A percentile compares a stretch with the other conserved stretches of the same genome.
These are phyloP conservation scores for Centrapalus pauciflorus DNA, from an alignment of 129 eudicot genomes.

Conservation along the genomic window DNA sequence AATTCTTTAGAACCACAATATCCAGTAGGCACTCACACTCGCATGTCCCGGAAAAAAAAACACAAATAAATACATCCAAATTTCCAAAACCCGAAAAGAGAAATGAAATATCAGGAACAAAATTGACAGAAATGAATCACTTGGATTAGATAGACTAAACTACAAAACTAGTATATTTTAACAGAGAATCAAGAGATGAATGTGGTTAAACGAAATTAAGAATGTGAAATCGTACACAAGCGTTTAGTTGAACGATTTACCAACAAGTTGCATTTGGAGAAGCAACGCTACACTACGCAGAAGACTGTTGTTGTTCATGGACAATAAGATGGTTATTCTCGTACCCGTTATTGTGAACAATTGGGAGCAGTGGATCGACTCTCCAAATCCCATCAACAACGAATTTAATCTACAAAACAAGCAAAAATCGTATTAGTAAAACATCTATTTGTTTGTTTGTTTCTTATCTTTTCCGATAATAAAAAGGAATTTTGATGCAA, in stretches of 20 bases:
- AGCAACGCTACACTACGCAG: neutral
- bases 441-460: neutral
- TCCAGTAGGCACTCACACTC: no score
- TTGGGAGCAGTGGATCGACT: constrained; percentile 74
- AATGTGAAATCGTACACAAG: constrained; percentile 20
- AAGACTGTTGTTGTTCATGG: constrained; percentile 4
- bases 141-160: constrained; percentile 1
- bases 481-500: no score
- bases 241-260: neutral
- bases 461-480: no score
- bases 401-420: constrained; percentile 66
- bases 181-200: constrained; percentile 12
- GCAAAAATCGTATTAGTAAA: neutral
- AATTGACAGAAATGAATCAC: no score
- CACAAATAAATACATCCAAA: no score
- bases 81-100: no score
- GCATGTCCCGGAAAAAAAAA: no score
- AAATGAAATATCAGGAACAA: no score
- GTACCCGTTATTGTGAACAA: constrained; percentile 46
- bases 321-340: constrained; percentile 64
- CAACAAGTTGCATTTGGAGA: neutral
- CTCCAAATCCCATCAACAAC: constrained; percentile 83
- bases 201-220: constrained; percentile 13
- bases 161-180: no score
- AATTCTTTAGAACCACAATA: no score